phyloP scores from a whole-genome alignment of 1,284 basidiomycete genomes.

The Ustilago vetiveriae region DNA sequence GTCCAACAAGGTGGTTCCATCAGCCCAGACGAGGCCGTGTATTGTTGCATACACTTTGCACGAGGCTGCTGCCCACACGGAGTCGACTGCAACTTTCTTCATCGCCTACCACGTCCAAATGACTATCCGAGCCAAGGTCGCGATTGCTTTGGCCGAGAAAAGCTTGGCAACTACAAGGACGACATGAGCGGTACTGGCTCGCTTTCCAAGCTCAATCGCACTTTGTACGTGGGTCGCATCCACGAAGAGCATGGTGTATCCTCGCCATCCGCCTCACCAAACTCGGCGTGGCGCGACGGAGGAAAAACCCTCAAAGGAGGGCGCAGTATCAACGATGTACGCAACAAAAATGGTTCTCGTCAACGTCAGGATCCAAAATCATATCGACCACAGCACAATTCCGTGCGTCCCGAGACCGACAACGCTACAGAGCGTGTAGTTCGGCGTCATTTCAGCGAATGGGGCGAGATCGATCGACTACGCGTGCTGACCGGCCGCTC shows the following conservation, averaged over 20 bases:
- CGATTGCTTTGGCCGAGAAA: conserved; percentile 96
- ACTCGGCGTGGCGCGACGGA: conserved; percentile 52
- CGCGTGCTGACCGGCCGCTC: conserved; percentile 91
- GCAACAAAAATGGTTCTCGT: conserved; percentile 20
- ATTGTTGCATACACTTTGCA: conserved; percentile 93
- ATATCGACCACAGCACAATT: conserved; percentile 49
- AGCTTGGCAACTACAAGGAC: conserved; percentile 95
- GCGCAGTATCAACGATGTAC: conserved; percentile 34
- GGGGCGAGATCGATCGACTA: conserved; percentile 93
- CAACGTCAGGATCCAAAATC: conserved; percentile 31
- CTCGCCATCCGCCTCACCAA: conserved; percentile 25
- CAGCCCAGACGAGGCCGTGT: conserved; percentile 76
- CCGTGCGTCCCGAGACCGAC: conserved; percentile 39
- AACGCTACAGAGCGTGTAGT: conserved; percentile 58
- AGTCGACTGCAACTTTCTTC: conserved; percentile 94
- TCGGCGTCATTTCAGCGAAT: conserved; percentile 86
- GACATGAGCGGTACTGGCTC: conserved; percentile 99
- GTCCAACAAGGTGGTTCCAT: conserved; percentile 19
- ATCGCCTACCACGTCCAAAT: conserved; percentile 75
- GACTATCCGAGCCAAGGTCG: conserved; percentile 87
- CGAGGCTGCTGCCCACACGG: conserved; percentile 96
- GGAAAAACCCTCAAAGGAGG: conserved; percentile 56
- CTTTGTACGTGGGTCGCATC: conserved; percentile 92
- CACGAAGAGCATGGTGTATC: conserved; percentile 59
- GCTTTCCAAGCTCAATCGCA: conserved; percentile 91